Evolutionary conservation across 495 filamentous ascomycete genomes (phyloP).

Genomic region (Trichoderma reesei): DNA sequence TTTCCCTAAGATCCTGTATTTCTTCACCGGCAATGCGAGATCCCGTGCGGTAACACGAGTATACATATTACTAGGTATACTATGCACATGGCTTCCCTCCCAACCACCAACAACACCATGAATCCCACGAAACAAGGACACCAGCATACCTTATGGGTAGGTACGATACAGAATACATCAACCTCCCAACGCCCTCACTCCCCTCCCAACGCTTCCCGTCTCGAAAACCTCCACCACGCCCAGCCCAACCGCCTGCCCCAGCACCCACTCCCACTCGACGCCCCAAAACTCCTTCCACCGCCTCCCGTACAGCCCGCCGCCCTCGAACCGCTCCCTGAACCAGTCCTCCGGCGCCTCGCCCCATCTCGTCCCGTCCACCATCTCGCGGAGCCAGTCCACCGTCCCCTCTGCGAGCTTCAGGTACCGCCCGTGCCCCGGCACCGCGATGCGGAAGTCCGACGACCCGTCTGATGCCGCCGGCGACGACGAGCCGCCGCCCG

Average conservation of each 20-base stretch:
- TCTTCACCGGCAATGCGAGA: too few species aligned
- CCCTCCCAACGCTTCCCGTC: constrained; percentile 70
- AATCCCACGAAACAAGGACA: neutral
- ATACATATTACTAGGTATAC: neutral
- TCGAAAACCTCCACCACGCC: constrained; percentile 80
- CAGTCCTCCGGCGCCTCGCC: constrained; percentile 56
- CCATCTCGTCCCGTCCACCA: constrained; percentile 55
- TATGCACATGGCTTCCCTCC: neutral
- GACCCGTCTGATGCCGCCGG: constrained; percentile 1
- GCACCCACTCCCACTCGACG: constrained; percentile 64
- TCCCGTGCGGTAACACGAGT: too few species aligned
- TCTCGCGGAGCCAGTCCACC: constrained; percentile 52
- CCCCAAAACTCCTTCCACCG: constrained; percentile 76
- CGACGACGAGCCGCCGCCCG: neutral
- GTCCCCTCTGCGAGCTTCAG: constrained; percentile 59
- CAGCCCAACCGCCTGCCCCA: constrained; percentile 68
- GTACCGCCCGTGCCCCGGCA: constrained; percentile 66
- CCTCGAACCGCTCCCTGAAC: constrained; percentile 73
- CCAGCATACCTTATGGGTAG: too few species aligned
- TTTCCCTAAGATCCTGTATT: too few species aligned
- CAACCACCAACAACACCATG: neutral
- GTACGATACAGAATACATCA: neutral
- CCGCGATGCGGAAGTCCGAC: constrained; percentile 47
- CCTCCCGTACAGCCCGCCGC: constrained; percentile 48
- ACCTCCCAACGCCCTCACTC: constrained; percentile 37